Percentiles rank a stretch among this genome's conserved stretches.
Conservation (phyloP, 768 basidiomycete genomes). For the Boletus rubropictus region DNA sequence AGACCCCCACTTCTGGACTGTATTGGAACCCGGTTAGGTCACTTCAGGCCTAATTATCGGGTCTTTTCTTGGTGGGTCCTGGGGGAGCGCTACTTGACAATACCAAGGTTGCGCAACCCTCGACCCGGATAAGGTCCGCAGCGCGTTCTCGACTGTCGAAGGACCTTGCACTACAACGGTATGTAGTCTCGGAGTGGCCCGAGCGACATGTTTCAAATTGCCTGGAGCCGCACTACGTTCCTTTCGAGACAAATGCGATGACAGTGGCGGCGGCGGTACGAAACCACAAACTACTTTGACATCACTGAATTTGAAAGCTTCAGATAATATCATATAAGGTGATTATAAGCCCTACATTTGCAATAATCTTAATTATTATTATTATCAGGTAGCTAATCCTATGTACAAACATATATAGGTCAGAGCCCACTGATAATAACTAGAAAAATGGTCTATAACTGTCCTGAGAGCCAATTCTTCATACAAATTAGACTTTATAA, state of each 20-base stretch:
- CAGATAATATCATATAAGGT: too few relatives aligned
- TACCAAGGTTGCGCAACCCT: constrained; percentile 6
- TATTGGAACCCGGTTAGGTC: neutral
- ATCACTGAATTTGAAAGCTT: too few relatives aligned
- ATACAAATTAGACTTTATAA: too few relatives aligned
- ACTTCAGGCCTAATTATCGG: neutral
- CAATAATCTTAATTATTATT: too few relatives aligned
- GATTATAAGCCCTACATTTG: too few relatives aligned
- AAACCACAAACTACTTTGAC: too few relatives aligned
- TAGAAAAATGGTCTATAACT: too few relatives aligned
- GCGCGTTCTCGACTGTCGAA: constrained; percentile 9
- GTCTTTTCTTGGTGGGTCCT: neutral
- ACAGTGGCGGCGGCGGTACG: too few relatives aligned
- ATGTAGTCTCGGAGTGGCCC: neutral
- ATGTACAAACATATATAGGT: too few relatives aligned
- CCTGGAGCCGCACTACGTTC: neutral
- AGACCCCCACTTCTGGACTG: neutral
- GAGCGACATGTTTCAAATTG: neutral
- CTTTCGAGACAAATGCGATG: neutral
- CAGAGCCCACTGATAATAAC: too few relatives aligned
- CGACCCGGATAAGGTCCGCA: constrained; percentile 12
- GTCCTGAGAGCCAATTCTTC: too few relatives aligned
- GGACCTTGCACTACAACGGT: neutral
- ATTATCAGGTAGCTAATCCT: too few relatives aligned
- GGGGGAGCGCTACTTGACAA: neutral